These are phyloP conservation scores for Capronia epimyces DNA, from an alignment of 2,329 filamentous ascomycete species.

Conservation along the genomic window DNA sequence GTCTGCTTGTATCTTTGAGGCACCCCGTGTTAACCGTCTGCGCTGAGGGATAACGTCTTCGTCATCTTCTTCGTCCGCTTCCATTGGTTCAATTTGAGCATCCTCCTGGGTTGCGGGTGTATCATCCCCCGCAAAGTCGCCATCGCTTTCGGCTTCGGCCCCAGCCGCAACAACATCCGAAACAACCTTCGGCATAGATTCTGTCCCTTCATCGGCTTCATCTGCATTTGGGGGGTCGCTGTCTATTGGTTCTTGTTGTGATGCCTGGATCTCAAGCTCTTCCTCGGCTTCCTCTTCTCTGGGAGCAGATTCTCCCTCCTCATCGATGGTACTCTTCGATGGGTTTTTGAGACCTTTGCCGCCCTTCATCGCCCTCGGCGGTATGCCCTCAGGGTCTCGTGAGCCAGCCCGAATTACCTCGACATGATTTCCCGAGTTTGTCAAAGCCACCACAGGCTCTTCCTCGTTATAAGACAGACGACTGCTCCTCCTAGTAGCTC, in stretches of 20 bases:
- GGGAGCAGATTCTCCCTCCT: conserved; percentile 42
- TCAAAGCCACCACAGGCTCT: conserved; percentile 52
- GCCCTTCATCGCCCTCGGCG: conserved; percentile 39
- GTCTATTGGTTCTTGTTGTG: conserved; percentile 41
- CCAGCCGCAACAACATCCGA: conserved; percentile 21
- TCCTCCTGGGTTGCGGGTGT: conserved; percentile 37
- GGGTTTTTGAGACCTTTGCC: conserved; percentile 37
- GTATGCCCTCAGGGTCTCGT: conserved; percentile 46
- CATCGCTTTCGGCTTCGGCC: conserved; percentile 26
- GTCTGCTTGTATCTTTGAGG: conserved; percentile 32
- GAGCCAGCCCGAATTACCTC: conserved; percentile 51
- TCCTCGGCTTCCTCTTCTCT: conserved; percentile 29
- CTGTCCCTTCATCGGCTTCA: conserved; percentile 24
- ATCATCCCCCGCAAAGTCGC: conserved; percentile 25
- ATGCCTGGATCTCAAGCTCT: conserved; percentile 35
- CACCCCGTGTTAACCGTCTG: conserved; percentile 37
- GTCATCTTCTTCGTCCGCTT: conserved; percentile 46
- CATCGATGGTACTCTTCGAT: conserved; percentile 37
- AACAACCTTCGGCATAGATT: conserved; percentile 27
- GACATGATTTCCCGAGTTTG: conserved; percentile 55
- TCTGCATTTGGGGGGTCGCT: conserved; percentile 35
- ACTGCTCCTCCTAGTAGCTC: conserved; percentile 47
- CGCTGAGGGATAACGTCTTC: conserved; percentile 51
- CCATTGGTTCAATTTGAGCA: conserved; percentile 38
- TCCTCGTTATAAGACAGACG: conserved; percentile 55